A percentile compares a stretch with the other conserved stretches of the same genome.
Conservation (phyloP, 306 rosid species). For the Quercus ilex region DNA sequence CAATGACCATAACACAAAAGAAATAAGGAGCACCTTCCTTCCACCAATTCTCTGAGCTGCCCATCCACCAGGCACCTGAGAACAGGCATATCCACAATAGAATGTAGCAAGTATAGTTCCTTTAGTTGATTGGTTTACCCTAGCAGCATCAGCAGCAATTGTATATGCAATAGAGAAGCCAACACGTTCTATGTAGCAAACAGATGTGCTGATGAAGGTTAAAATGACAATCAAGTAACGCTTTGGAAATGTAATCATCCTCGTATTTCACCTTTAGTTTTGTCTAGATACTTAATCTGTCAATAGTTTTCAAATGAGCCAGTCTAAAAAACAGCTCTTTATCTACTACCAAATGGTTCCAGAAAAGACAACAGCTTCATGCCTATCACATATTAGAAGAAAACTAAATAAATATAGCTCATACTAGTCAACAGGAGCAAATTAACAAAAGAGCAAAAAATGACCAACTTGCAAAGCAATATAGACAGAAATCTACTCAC, state of each 20-base stretch:
- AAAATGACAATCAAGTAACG: conserved; percentile 82
- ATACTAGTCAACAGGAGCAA: not conserved
- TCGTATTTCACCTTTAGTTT: conserved; percentile 27
- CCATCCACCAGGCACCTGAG: conserved; percentile 98
- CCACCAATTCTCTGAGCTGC: conserved; percentile 92
- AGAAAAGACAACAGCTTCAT: not conserved
- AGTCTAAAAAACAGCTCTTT: not conserved
- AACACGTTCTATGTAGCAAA: conserved; percentile 87
- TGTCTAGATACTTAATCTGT: not conserved
- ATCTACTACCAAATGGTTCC: not conserved
- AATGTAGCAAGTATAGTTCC: conserved; percentile 88
- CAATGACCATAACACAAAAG: conserved; percentile 79
- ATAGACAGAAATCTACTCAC: not conserved
- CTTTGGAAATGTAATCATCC: conserved; percentile 45
- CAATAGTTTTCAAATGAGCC: not conserved
- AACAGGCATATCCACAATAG: conserved; percentile 93
- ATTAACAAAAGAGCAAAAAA: not conserved
- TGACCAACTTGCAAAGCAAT: not conserved
- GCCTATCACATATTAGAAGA: not conserved
- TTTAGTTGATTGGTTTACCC: conserved; percentile 75
- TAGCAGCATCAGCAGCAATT: conserved; percentile 76
- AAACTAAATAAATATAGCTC: not conserved
- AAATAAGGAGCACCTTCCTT: conserved; percentile 71
- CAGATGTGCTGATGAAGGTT: conserved; percentile 88
- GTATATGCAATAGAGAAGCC: conserved; percentile 96